Evolutionary conservation across 2,329 filamentous ascomycete genomes (phyloP).

Genomic region (Lasiodiplodia theobromae): DNA sequence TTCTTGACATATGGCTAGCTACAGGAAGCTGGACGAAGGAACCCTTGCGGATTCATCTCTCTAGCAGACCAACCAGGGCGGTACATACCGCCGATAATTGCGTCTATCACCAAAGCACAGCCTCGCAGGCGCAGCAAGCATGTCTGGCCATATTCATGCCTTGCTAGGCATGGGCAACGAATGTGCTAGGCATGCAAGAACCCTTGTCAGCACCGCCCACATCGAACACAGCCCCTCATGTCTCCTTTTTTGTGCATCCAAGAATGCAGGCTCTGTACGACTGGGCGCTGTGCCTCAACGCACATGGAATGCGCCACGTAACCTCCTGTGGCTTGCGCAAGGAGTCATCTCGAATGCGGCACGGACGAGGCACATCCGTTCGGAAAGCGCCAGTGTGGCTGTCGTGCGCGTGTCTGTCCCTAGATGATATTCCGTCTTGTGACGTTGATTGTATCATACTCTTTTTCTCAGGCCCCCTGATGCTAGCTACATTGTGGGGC

Average conservation of each 20-base stretch:
- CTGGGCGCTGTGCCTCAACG: not conserved
- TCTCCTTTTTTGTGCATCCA: not conserved
- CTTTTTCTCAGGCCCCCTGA: not conserved
- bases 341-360: slow-evolving; percentile 2
- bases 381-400: not conserved
- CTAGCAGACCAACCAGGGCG: not conserved
- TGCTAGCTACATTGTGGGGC: not conserved
- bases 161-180: slow-evolving; percentile 2
- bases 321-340: slow-evolving; percentile 14
- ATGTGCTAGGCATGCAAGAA: slow-evolving; percentile 57
- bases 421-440: not conserved
- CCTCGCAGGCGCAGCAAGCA: not conserved
- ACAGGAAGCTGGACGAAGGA: not conserved
- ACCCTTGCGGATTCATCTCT: not conserved
- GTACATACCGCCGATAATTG: not conserved
- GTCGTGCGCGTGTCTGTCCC: not conserved
- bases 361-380: not conserved
- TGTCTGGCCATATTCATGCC: not conserved
- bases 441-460: not conserved
- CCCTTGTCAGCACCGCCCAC: not conserved
- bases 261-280: slow-evolving; percentile 11
- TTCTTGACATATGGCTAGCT: not conserved
- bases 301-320: slow-evolving; percentile 16
- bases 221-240: slow-evolving; percentile 1
- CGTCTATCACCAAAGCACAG: not conserved